Percentiles rank a stretch among this genome's conserved stretches.
Evolutionary conservation across 2,329 filamentous ascomycete species (phyloP).

Genomic region (Simplicillium sp.): DNA sequence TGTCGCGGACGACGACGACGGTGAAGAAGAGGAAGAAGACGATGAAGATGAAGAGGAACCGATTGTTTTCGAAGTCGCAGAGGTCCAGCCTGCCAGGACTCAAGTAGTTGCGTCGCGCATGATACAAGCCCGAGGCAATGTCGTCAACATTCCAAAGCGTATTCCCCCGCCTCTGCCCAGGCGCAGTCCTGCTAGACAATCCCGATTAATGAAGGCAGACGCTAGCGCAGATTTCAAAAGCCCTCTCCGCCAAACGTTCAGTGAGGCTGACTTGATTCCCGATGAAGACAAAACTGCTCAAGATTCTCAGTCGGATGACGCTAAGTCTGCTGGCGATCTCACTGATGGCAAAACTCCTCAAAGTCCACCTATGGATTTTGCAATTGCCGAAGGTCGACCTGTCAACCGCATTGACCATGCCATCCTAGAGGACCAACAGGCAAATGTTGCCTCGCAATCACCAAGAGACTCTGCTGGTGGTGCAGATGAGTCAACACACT

Average conservation of each 20-base stretch:
- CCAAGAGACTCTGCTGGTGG: too few relatives aligned
- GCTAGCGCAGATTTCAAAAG: slow-evolving; percentile 53
- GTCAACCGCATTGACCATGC: too few relatives aligned
- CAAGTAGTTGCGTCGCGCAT: slow-evolving; percentile 55
- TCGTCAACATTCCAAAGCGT: slow-evolving; percentile 80
- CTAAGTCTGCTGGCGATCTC: slow-evolving; percentile 2
- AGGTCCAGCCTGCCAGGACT: slow-evolving; percentile 42
- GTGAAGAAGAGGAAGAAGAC: slow-evolving; percentile 36
- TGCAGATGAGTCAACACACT: too few relatives aligned
- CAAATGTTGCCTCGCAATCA: too few relatives aligned
- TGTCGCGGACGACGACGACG: slow-evolving; percentile 12
- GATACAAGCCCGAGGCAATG: slow-evolving; percentile 62
- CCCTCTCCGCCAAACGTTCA: slow-evolving; percentile 41
- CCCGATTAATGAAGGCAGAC: slow-evolving; percentile 37
- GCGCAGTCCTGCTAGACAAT: slow-evolving; percentile 60
- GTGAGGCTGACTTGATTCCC: slow-evolving; percentile 16
- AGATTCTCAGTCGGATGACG: slow-evolving; percentile 1
- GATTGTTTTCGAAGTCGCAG: slow-evolving; percentile 59
- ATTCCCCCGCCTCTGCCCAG: slow-evolving; percentile 68
- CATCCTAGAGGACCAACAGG: too few relatives aligned
- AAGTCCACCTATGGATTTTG: too few relatives aligned
- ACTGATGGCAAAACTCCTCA: neutral
- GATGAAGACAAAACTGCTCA: slow-evolving; percentile 5
- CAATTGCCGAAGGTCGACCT: too few relatives aligned
- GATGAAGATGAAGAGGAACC: slow-evolving; percentile 51